These are phyloP conservation scores for Cercospora canescens DNA, from an alignment of 2,329 filamentous ascomycete genomes.

Conservation along the genomic window DNA sequence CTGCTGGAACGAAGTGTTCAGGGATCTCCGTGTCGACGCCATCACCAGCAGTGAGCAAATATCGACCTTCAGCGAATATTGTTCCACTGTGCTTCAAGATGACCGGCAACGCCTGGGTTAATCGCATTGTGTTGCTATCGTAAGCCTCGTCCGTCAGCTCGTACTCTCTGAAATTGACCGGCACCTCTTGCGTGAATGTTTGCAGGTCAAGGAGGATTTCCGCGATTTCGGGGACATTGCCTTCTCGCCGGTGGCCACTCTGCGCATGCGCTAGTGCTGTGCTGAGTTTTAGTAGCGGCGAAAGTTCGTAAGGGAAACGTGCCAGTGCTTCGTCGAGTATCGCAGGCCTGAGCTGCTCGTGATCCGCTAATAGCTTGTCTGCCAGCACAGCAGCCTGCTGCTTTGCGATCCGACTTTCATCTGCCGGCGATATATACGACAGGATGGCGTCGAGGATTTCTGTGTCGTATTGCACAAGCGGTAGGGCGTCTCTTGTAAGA, in stretches of 20 bases:
- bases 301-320: slow-evolving; percentile 82
- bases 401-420: slow-evolving; percentile 3
- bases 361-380: slow-evolving; percentile 59
- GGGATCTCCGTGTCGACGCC: slow-evolving; percentile 3
- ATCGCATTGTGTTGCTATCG: slow-evolving; percentile 74
- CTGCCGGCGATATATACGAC: slow-evolving; percentile 53
- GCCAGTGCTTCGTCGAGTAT: slow-evolving; percentile 69
- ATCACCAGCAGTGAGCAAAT: slow-evolving; percentile 6
- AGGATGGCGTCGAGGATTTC: slow-evolving; percentile 69
- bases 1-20: slow-evolving; percentile 42
- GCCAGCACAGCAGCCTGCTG: slow-evolving; percentile 35
- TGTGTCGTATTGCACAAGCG: slow-evolving; percentile 69
- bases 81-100: slow-evolving; percentile 46
- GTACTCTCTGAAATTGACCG: slow-evolving; percentile 70
- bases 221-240: slow-evolving; percentile 14
- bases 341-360: slow-evolving; percentile 53
- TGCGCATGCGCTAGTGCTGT: slow-evolving; percentile 25
- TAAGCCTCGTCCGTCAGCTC: slow-evolving; percentile 81
- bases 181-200: slow-evolving; percentile 76
- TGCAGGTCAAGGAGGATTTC: slow-evolving; percentile 64
- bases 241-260: not conserved
- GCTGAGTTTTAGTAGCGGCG: slow-evolving; percentile 63
- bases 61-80: not conserved
- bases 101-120: slow-evolving; percentile 64
- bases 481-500: slow-evolving; percentile 66